Evolutionary conservation across 2,329 filamentous ascomycete species (phyloP).

Genomic region (Aureobasidium vineae): DNA sequence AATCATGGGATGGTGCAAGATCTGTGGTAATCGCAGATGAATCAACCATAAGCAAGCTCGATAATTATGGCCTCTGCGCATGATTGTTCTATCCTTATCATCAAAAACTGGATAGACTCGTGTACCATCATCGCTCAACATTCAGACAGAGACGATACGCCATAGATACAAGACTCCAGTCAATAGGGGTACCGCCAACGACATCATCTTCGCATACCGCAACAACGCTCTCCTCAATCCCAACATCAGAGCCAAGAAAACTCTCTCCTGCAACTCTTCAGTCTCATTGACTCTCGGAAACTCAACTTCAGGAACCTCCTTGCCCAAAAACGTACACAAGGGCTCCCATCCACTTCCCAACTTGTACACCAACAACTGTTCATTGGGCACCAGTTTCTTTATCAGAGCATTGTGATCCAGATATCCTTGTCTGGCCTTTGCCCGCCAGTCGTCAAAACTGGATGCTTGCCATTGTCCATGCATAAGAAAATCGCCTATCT

Average conservation of each 20-base stretch:
- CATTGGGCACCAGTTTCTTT: constrained; percentile 31
- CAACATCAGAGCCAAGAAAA: neutral
- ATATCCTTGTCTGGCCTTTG: constrained; percentile 14
- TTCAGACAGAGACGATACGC: neutral
- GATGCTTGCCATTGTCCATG: neutral
- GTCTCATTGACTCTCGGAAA: constrained; percentile 31
- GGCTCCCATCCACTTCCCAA: constrained; percentile 36
- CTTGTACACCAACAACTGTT: constrained; percentile 35
- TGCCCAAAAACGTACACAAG: constrained; percentile 36
- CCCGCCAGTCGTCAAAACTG: neutral
- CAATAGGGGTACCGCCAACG: neutral
- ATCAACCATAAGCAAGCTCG: no score
- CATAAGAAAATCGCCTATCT: neutral
- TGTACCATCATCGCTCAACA: neutral
- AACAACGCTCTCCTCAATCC: neutral
- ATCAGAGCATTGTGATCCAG: constrained; percentile 29
- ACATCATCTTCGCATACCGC: neutral
- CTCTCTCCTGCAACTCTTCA: constrained; percentile 20
- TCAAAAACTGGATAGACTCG: no score
- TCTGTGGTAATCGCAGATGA: no score
- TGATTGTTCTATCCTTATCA: no score
- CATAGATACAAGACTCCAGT: neutral
- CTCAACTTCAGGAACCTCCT: constrained; percentile 31
- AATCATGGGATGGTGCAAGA: no score
- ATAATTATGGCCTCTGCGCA: no score